These are phyloP conservation scores for Biscutella laevigata DNA, from an alignment of 441 rosid species.

Conservation along the genomic window DNA sequence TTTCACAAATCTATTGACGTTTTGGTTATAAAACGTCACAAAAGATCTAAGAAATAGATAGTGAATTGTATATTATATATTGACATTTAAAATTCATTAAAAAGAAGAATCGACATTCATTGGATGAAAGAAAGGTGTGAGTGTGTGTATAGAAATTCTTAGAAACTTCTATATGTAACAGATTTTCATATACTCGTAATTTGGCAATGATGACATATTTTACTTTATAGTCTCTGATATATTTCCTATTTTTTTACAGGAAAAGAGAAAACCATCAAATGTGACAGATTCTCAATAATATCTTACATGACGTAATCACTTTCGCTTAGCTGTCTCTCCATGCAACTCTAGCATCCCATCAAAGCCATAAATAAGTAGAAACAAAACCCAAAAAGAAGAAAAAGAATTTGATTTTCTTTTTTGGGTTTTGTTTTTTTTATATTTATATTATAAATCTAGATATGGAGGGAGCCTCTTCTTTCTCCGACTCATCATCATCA, in stretches of 20 bases:
- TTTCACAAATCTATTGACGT: background rate
- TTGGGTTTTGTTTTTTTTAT: conserved; percentile 23
- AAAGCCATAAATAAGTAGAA: background rate
- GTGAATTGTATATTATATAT: too few relatives aligned
- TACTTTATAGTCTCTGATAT: too few relatives aligned
- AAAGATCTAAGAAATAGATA: too few relatives aligned
- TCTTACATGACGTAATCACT: conserved; percentile 21
- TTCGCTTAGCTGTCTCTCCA: conserved; percentile 31
- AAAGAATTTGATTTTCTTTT: background rate
- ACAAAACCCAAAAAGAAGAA: conserved; percentile 17
- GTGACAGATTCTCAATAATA: conserved; percentile 25
- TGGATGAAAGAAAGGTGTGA: conserved; percentile 14
- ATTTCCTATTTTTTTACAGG: conserved; percentile 21
- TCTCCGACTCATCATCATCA: conserved; percentile 16
- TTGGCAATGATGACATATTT: conserved; percentile 18
- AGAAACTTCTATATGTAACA: conserved; percentile 24
- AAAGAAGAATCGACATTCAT: background rate
- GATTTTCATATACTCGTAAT: too few relatives aligned
- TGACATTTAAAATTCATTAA: background rate
- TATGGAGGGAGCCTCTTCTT: conserved; percentile 16
- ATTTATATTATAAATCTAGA: background rate
- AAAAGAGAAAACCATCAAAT: conserved; percentile 13
- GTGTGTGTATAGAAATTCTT: conserved; percentile 1
- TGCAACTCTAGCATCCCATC: conserved; percentile 21
- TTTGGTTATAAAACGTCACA: too few relatives aligned